Evolutionary conservation across 1,284 basidiomycete species (phyloP).

Genomic region (Lignosus rhinocerotis): DNA sequence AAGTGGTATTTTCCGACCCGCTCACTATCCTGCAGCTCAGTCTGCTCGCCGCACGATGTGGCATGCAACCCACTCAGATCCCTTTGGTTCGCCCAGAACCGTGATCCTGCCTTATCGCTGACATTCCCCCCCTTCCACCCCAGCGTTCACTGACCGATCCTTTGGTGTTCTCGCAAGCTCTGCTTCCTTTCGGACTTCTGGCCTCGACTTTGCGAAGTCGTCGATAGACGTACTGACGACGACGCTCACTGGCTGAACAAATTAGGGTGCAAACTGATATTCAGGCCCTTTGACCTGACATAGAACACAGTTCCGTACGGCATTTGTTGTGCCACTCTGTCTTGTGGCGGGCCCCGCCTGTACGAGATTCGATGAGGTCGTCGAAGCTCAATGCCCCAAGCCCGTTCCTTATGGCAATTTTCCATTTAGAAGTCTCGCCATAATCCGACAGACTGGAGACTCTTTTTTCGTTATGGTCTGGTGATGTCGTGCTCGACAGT

Average conservation of each 20-base stretch:
- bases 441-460: background rate
- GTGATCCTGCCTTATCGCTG: slow-evolving; percentile 1
- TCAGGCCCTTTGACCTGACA: background rate
- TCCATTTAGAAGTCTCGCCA: background rate
- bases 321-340: background rate
- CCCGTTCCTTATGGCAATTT: background rate
- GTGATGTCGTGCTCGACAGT: slow-evolving; percentile 5
- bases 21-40: background rate
- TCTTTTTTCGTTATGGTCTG: no score
- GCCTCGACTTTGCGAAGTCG: background rate
- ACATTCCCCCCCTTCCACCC: background rate
- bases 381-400: background rate
- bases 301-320: background rate
- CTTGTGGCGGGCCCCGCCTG: background rate
- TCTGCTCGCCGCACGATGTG: background rate
- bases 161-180: background rate
- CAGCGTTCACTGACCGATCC: background rate
- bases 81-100: background rate
- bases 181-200: background rate
- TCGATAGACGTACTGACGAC: background rate
- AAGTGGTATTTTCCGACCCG: background rate
- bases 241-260: background rate
- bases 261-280: background rate
- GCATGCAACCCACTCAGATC: background rate
- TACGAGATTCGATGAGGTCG: background rate